phyloP scores from a whole-genome alignment of 1,284 basidiomycete species.

The Rhodotorula sp. region DNA sequence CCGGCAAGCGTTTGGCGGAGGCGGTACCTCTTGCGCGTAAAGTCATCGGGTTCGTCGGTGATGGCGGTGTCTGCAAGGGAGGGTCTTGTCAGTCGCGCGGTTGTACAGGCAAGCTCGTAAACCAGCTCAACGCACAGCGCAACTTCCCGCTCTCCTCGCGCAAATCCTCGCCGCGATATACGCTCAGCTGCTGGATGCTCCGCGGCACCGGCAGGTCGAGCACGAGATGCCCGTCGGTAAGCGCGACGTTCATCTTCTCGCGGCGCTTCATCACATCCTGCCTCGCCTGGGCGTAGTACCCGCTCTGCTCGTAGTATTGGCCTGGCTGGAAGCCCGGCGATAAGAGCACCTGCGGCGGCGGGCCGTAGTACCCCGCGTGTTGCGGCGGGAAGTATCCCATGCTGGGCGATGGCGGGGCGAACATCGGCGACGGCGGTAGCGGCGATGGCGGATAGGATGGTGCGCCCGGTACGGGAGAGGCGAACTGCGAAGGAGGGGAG shows the following conservation, averaged over 20 bases:
- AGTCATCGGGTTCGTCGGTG: constrained; percentile 88
- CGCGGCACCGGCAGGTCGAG: constrained; percentile 51
- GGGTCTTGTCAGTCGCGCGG: constrained; percentile 31
- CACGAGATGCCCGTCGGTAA: constrained; percentile 52
- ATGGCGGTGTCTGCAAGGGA: constrained; percentile 66
- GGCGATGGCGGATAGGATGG: constrained; percentile 7
- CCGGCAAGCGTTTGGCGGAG: constrained; percentile 81
- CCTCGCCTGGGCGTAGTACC: constrained; percentile 14
- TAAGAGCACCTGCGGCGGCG: neutral
- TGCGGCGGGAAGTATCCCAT: neutral
- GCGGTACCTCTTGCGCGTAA: constrained; percentile 73
- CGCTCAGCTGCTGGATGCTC: constrained; percentile 44
- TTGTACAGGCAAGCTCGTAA: constrained; percentile 42
- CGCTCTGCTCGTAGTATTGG: constrained; percentile 7
- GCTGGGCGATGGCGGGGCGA: constrained; percentile 10
- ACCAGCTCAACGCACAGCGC: constrained; percentile 46
- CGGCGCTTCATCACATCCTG: constrained; percentile 24
- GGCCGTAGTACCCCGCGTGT: no score
- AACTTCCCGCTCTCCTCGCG: constrained; percentile 35
- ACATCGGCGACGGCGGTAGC: neutral
- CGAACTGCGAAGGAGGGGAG: neutral
- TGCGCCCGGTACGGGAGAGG: constrained; percentile 11
- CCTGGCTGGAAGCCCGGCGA: constrained; percentile 8
- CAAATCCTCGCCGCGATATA: constrained; percentile 49
- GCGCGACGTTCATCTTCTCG: constrained; percentile 44